Conservation (phyloP, 768 basidiomycete species). For the Kwoniella botswanensis region DNA sequence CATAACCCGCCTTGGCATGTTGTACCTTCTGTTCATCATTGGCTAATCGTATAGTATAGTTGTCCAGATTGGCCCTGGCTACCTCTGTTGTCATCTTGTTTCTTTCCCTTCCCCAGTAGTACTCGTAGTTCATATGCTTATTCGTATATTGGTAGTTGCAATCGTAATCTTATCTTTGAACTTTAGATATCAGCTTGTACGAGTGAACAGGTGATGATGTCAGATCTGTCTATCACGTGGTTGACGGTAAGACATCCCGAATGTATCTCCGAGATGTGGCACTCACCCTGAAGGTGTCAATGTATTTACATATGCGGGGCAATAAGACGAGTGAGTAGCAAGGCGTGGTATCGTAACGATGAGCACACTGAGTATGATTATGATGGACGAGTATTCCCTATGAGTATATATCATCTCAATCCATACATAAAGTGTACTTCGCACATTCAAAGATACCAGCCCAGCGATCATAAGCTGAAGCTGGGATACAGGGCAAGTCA, state of each 20-base stretch:
- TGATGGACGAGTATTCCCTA: neutral
- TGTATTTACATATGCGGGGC: neutral
- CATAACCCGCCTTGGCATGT: constrained; percentile 24
- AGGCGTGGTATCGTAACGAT: neutral
- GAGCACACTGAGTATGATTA: neutral
- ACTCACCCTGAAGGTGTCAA: neutral
- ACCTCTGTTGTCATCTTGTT: neutral
- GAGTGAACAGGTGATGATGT: no score
- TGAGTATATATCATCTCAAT: neutral
- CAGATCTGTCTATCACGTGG: neutral
- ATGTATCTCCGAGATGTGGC: neutral
- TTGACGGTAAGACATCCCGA: neutral
- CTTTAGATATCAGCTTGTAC: neutral
- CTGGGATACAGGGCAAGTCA: neutral
- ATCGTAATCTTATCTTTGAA: neutral
- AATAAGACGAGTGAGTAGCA: neutral
- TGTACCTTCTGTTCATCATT: constrained; percentile 28
- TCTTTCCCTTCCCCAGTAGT: no score
- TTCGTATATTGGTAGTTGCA: no score
- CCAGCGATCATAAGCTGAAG: neutral
- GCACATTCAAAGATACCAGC: no score
- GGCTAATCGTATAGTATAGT: constrained; percentile 36
- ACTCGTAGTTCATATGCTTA: no score
- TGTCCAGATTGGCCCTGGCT: neutral
- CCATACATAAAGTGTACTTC: neutral